These are phyloP conservation scores for Colletotrichum lindemuthianum DNA, from an alignment of 2,329 filamentous ascomycete species.

Conservation along the genomic window DNA sequence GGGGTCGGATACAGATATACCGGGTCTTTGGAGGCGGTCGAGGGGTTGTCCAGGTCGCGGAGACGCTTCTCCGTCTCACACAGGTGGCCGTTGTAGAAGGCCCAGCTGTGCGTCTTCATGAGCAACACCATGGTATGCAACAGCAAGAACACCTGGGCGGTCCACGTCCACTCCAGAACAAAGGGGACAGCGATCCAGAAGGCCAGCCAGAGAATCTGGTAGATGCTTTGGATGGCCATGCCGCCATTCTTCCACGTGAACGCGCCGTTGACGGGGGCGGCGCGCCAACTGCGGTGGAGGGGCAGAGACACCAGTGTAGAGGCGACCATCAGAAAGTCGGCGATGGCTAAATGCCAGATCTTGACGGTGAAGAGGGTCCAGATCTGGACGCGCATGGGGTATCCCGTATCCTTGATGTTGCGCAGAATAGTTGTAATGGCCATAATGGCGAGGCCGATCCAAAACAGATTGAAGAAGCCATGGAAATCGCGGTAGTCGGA, in stretches of 20 bases:
- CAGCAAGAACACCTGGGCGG: slow-evolving; percentile 92
- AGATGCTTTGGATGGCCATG: slow-evolving; percentile 84
- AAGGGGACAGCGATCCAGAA: slow-evolving; percentile 91
- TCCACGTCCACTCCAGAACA: slow-evolving; percentile 91
- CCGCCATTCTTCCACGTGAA: slow-evolving; percentile 81
- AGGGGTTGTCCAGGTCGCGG: slow-evolving; percentile 78
- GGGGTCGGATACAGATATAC: slow-evolving; percentile 80
- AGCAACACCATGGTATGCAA: slow-evolving; percentile 90
- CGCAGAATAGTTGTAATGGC: slow-evolving; percentile 92
- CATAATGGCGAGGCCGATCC: slow-evolving; percentile 97
- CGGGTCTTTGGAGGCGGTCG: slow-evolving; percentile 65
- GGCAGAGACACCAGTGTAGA: slow-evolving; percentile 78
- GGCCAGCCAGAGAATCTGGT: slow-evolving; percentile 80
- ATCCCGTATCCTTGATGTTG: slow-evolving; percentile 93
- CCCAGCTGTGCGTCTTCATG: slow-evolving; percentile 99
- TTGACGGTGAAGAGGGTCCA: slow-evolving; percentile 91
- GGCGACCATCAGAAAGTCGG: slow-evolving; percentile 85
- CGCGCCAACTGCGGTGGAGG: slow-evolving; percentile 75
- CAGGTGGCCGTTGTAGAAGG: slow-evolving; percentile 97
- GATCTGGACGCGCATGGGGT: slow-evolving; percentile 84
- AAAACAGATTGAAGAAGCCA: slow-evolving; percentile 98
- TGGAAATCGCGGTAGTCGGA: slow-evolving; percentile 95
- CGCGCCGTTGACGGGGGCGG: slow-evolving; percentile 56
- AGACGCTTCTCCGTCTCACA: slow-evolving; percentile 87
- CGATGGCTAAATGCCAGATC: slow-evolving; percentile 84